These are phyloP conservation scores for Boletus patriciae DNA, from an alignment of 768 basidiomycete genomes.

Conservation along the genomic window DNA sequence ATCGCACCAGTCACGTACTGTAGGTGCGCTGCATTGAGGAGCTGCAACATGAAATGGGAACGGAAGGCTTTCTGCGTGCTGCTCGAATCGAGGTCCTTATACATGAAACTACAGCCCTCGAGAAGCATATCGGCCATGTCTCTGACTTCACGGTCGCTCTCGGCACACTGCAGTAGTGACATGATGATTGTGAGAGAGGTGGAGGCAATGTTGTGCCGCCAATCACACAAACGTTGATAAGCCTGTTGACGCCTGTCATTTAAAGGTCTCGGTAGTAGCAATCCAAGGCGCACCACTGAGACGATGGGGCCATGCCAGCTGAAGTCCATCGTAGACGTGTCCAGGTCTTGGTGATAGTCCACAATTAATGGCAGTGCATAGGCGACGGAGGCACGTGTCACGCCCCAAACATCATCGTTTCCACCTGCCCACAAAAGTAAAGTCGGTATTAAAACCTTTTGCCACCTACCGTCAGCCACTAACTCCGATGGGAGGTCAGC, in stretches of 20 bases:
- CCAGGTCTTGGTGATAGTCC: background rate
- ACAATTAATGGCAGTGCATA: background rate
- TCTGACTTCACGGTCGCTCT: background rate
- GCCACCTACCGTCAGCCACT: background rate
- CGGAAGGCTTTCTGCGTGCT: background rate
- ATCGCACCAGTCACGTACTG: background rate
- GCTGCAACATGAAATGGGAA: background rate
- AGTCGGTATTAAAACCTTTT: background rate
- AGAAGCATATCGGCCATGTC: conserved; percentile 6
- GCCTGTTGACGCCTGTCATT: background rate
- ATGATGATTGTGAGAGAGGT: conserved; percentile 3
- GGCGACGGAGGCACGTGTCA: background rate
- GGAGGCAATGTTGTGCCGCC: conserved; percentile 3
- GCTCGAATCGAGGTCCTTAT: background rate
- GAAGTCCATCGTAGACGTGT: background rate
- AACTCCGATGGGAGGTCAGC: background rate
- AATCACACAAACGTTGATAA: conserved; percentile 7
- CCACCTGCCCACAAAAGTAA: background rate
- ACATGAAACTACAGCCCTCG: background rate
- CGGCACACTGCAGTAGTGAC: background rate
- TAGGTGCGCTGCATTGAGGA: background rate
- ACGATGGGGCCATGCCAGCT: background rate
- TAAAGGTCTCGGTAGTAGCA: too few species aligned
- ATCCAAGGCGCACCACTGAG: background rate
- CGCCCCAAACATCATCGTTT: background rate